A percentile compares a stretch with the other conserved stretches of the same genome.
Evolutionary conservation across 768 basidiomycete genomes (phyloP).

Genomic region (Suillus tomentosus): DNA sequence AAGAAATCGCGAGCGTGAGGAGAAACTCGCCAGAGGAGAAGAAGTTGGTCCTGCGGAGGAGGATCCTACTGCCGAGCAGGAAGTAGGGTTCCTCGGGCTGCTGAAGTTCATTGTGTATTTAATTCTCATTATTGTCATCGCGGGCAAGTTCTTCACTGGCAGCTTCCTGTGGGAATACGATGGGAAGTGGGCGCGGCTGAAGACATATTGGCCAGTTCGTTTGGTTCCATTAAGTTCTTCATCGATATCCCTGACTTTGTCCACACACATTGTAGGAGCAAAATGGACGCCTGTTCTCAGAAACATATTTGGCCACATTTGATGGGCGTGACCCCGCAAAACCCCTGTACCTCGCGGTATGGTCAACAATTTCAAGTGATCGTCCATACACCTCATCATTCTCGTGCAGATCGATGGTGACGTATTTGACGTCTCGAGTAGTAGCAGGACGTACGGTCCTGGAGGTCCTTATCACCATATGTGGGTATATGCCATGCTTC

Average conservation of each 20-base stretch:
- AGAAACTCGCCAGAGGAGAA: slow-evolving; percentile 74
- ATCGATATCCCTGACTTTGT: slow-evolving; percentile 1
- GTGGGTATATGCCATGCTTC: slow-evolving; percentile 37
- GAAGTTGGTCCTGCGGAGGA: slow-evolving; percentile 69
- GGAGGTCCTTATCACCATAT: slow-evolving; percentile 83
- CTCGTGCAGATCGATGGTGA: slow-evolving; percentile 78
- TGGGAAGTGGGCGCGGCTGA: slow-evolving; percentile 59
- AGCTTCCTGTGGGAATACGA: slow-evolving; percentile 85
- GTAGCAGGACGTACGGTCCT: slow-evolving; percentile 77
- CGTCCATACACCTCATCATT: slow-evolving; percentile 5
- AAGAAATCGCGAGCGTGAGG: slow-evolving; percentile 71
- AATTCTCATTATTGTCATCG: slow-evolving; percentile 53
- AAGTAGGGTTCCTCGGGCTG: slow-evolving; percentile 64
- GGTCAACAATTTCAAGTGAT: slow-evolving; percentile 25
- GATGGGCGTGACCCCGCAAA: slow-evolving; percentile 66
- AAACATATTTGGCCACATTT: slow-evolving; percentile 60
- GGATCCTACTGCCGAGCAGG: slow-evolving; percentile 70
- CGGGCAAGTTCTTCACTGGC: slow-evolving; percentile 86
- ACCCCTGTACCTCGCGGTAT: slow-evolving; percentile 85
- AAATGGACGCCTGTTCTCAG: slow-evolving; percentile 74
- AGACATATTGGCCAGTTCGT: slow-evolving; percentile 66
- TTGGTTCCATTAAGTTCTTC: slow-evolving; percentile 2
- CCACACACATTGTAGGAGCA: slow-evolving; percentile 39
- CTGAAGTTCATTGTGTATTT: slow-evolving; percentile 69
- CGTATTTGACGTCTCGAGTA: slow-evolving; percentile 89